A percentile compares a stretch with the other conserved stretches of the same genome.
These are phyloP conservation scores for Auriscalpium microsporum DNA, from an alignment of 768 basidiomycete species.

Conservation along the genomic window DNA sequence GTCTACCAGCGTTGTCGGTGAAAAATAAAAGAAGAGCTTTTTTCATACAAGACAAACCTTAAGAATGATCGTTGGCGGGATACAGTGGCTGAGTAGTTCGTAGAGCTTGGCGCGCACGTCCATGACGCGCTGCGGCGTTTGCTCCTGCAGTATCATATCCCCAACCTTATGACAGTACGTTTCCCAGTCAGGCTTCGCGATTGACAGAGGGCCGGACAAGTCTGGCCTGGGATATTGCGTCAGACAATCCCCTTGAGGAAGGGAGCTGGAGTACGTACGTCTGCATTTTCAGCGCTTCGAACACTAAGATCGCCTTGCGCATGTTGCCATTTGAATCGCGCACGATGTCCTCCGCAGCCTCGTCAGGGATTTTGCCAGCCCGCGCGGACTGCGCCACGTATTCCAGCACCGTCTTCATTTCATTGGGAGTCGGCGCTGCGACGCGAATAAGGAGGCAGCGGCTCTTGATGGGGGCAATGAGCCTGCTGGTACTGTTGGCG, in stretches of 20 bases:
- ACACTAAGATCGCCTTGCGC: constrained; percentile 87
- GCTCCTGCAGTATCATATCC: constrained; percentile 82
- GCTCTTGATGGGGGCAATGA: constrained; percentile 95
- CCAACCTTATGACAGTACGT: constrained; percentile 91
- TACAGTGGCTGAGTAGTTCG: constrained; percentile 93
- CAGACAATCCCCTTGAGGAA: neutral
- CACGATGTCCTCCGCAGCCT: constrained; percentile 68
- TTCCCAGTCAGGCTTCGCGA: constrained; percentile 99
- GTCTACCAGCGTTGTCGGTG: constrained; percentile 44
- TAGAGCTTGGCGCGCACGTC: constrained; percentile 91
- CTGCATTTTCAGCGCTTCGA: constrained; percentile 97
- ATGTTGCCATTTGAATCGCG: constrained; percentile 83
- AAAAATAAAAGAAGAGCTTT: neutral
- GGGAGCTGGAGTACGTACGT: constrained; percentile 43
- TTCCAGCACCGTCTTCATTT: constrained; percentile 66
- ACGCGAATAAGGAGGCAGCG: constrained; percentile 91
- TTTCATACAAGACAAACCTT: constrained; percentile 45
- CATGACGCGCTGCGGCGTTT: constrained; percentile 82
- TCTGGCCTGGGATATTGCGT: constrained; percentile 50
- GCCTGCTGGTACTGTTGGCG: constrained; percentile 88
- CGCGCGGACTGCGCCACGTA: constrained; percentile 74
- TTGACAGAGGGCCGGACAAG: constrained; percentile 64
- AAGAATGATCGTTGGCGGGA: constrained; percentile 85
- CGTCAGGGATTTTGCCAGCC: constrained; percentile 66
- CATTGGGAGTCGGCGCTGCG: constrained; percentile 70